phyloP scores from a whole-genome alignment of 441 rosid genomes.

The Euphorbia corollata region DNA sequence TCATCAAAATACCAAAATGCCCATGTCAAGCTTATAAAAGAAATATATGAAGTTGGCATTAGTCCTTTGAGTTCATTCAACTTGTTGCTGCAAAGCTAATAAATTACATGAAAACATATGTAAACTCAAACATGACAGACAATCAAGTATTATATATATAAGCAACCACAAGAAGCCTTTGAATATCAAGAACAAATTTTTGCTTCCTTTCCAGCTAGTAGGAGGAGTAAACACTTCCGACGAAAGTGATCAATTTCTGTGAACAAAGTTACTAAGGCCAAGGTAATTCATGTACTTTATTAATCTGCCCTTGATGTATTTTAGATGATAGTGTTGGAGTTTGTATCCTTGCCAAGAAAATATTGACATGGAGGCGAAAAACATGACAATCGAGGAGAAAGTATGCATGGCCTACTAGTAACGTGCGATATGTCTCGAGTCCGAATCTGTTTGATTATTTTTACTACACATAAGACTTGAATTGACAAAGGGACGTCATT shows the following conservation, averaged over 20 bases:
- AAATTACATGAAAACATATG: constrained; percentile 19
- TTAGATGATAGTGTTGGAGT: background rate
- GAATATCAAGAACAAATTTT: constrained; percentile 10
- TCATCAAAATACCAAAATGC: constrained; percentile 15
- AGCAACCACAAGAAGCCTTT: constrained; percentile 24
- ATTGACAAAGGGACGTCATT: too few species aligned
- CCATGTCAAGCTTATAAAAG: constrained; percentile 1
- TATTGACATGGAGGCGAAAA: background rate
- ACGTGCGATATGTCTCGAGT: too few species aligned
- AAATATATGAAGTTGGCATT: constrained; percentile 8
- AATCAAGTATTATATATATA: constrained; percentile 36
- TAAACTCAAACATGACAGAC: constrained; percentile 17
- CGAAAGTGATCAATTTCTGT: constrained; percentile 5
- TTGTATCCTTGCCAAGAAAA: background rate
- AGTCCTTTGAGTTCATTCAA: constrained; percentile 12
- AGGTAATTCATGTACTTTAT: background rate
- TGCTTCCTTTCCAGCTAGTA: too few species aligned
- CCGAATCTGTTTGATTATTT: too few species aligned
- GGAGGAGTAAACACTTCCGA: too few species aligned
- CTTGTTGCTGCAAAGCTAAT: constrained; percentile 14
- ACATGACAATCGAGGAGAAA: too few species aligned
- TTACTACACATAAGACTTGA: too few species aligned
- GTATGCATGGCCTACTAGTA: too few species aligned
- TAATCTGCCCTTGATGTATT: too few species aligned
- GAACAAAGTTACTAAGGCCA: background rate